These are phyloP conservation scores for Lolium multiflorum DNA, from an alignment of 176 grass and related monocot genomes.

Conservation along the genomic window DNA sequence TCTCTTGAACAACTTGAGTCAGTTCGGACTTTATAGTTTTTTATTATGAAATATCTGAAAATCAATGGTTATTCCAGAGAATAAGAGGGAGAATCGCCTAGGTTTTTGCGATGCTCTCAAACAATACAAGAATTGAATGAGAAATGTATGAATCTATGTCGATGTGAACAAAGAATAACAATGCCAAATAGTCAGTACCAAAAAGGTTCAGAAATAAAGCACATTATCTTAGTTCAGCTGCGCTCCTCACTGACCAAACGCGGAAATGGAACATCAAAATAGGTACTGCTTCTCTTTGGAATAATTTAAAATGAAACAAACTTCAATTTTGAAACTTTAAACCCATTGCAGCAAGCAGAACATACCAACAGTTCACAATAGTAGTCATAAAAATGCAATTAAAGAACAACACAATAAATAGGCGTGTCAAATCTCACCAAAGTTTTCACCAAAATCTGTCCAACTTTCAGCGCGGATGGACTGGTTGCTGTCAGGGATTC, in stretches of 20 bases:
- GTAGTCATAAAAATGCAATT: constrained; percentile 7
- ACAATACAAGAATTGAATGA: background rate
- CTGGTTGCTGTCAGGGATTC: constrained; percentile 77
- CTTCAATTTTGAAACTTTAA: background rate
- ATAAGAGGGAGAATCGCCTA: background rate
- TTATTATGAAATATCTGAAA: background rate
- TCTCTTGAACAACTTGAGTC: background rate
- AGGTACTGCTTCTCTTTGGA: background rate
- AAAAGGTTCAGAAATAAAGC: constrained; percentile 13
- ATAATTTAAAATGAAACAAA: constrained; percentile 6
- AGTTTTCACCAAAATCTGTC: constrained; percentile 81
- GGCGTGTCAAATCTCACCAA: constrained; percentile 58
- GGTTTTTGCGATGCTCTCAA: background rate
- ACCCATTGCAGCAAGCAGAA: background rate
- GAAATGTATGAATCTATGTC: background rate
- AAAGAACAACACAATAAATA: background rate
- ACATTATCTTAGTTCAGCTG: too few relatives aligned
- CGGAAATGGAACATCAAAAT: background rate
- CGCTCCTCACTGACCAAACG: background rate
- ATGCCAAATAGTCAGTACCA: background rate
- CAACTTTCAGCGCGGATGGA: constrained; percentile 78
- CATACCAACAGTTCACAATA: background rate
- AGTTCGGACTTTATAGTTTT: background rate
- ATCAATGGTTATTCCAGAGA: constrained; percentile 1
- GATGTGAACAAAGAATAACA: background rate